Conservation (phyloP, 1,139 yeast genomes). For the Geotrichum bryndzae region DNA sequence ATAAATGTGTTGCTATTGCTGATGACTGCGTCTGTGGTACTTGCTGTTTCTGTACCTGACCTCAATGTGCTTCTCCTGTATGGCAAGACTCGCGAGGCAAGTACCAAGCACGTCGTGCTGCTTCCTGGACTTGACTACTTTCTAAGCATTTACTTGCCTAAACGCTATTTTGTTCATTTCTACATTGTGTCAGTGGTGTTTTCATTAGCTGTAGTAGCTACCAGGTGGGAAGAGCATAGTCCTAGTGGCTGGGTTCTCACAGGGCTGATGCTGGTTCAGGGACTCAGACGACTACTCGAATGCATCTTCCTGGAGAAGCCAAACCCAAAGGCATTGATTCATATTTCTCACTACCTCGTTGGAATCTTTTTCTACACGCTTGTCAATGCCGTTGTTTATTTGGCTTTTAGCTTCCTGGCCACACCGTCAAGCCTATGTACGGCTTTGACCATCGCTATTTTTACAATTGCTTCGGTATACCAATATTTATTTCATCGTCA, state of each 20-base stretch:
- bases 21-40: background rate
- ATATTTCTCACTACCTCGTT: slow-evolving; percentile 66
- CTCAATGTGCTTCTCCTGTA: slow-evolving; percentile 24
- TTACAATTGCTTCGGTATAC: slow-evolving; percentile 44
- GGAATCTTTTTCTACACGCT: slow-evolving; percentile 63
- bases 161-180: slow-evolving; percentile 44
- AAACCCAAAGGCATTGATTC: slow-evolving; percentile 50
- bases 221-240: slow-evolving; percentile 1
- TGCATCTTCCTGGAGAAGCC: slow-evolving; percentile 45
- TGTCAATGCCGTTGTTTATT: slow-evolving; percentile 17
- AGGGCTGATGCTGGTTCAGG: slow-evolving; percentile 47
- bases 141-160: slow-evolving; percentile 40
- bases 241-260: slow-evolving; percentile 24
- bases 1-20: background rate
- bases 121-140: slow-evolving; percentile 5
- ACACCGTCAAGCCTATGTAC: background rate
- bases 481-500: slow-evolving; percentile 58
- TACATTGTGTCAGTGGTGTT: slow-evolving; percentile 33
- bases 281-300: slow-evolving; percentile 59
- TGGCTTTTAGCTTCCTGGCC: slow-evolving; percentile 14
- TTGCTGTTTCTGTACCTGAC: slow-evolving; percentile 19
- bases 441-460: slow-evolving; percentile 29
- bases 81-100: slow-evolving; percentile 25
- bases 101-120: background rate
- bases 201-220: slow-evolving; percentile 9